Evolutionary conservation across 345 rosid species (phyloP), one percentile per base, ranked within the genome.

Genomic region (Mallotus nudiflorus): DNA sequence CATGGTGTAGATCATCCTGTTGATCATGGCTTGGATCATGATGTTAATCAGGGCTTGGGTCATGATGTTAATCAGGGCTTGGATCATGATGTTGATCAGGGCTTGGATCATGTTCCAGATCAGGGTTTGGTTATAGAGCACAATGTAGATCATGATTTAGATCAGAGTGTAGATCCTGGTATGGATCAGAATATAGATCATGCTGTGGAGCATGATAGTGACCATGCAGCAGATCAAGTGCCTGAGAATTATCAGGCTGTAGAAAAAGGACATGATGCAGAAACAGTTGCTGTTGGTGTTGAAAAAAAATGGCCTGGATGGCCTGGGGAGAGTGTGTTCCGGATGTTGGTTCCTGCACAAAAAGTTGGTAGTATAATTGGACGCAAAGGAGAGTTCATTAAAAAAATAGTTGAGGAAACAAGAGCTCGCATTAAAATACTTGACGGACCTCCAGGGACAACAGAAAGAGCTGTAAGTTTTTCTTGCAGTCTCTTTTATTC

Each of bases 301-400:
- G 99, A 92, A 80, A 89, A 89, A 82, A 91, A 71, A 86, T 96
- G 99, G 99, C 98, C 96, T n/a, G 99, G 99, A 73, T 92, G 99
- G 99, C 99, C 99, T 11, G 98, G 99, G 73, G 99, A 96, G 87
- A 91, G 93, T 31, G 98, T 96, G 29, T 96, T 96, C 61, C 90
- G 99, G 42, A 90, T 96, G 96, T 73, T 96, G 81, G 99, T 96
- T 75, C 98, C 98, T 67, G 98, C 96, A 13, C 98, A 91, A 69
- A 96, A 92, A 82, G 97, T 96, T 67, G 98, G 98, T 60, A 89
- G 99, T 77, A 92, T 92, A 77, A 96, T 96, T 81, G 99, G 99
- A 68, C 96, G 98, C 56, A 92, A 91, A 72, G 98, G 98, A 28
- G 98, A 91, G 77, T 94, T 92, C 66, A 96, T 96, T 73, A 96